phyloP scores from a whole-genome alignment of 352 stramenopile species.

The Phytophthora lateralis region DNA sequence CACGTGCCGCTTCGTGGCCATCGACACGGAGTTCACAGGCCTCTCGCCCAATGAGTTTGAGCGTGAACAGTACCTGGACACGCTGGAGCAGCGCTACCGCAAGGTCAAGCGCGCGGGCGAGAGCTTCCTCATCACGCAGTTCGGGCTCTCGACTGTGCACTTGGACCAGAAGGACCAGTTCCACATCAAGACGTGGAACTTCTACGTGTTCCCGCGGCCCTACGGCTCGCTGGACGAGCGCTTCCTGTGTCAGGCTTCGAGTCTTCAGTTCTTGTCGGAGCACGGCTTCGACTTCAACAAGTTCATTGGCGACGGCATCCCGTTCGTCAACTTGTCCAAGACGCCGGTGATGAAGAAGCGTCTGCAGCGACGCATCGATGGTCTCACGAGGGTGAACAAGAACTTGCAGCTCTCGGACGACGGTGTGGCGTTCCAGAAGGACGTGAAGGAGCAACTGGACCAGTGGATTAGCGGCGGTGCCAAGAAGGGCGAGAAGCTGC shows the following conservation, averaged over 20 bases:
- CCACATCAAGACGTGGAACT: slow-evolving; percentile 86
- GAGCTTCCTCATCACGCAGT: slow-evolving; percentile 86
- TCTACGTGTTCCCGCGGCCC: slow-evolving; percentile 82
- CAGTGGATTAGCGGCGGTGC: slow-evolving; percentile 55
- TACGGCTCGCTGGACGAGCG: slow-evolving; percentile 71
- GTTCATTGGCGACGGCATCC: slow-evolving; percentile 84
- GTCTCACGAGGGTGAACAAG: slow-evolving; percentile 61
- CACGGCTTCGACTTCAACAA: slow-evolving; percentile 90
- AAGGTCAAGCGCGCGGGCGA: slow-evolving; percentile 78
- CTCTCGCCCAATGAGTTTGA: slow-evolving; percentile 70
- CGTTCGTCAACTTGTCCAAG: slow-evolving; percentile 68
- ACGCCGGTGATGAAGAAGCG: slow-evolving; percentile 56
- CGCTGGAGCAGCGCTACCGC: slow-evolving; percentile 74
- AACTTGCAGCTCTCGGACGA: slow-evolving; percentile 58
- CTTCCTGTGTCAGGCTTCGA: slow-evolving; percentile 82
- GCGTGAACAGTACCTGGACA: slow-evolving; percentile 74
- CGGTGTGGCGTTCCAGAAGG: slow-evolving; percentile 47
- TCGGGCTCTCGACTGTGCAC: slow-evolving; percentile 80
- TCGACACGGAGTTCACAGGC: slow-evolving; percentile 87
- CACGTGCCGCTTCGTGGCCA: slow-evolving; percentile 76
- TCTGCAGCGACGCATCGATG: slow-evolving; percentile 63
- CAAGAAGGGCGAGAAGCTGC: slow-evolving; percentile 60
- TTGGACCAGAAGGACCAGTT: slow-evolving; percentile 60
- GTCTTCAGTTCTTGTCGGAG: slow-evolving; percentile 83
- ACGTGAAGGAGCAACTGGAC: slow-evolving; percentile 52